Evolutionary conservation across 2,329 filamentous ascomycete genomes (phyloP).

Genomic region (Colletotrichum salicis): DNA sequence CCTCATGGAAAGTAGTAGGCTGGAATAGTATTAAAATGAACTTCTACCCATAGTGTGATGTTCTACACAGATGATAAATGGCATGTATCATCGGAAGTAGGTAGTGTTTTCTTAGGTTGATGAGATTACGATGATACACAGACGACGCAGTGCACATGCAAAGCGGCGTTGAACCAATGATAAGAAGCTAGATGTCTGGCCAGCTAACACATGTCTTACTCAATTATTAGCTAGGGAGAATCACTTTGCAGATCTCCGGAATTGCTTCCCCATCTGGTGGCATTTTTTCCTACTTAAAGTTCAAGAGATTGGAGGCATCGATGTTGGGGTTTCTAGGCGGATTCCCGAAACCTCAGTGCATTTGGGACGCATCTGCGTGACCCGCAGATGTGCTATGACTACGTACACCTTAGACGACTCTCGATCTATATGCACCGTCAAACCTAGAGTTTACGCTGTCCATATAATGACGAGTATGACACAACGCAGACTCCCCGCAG

Average conservation of each 20-base stretch:
- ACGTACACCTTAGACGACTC: neutral
- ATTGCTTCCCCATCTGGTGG: neutral
- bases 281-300: neutral
- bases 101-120: neutral
- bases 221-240: constrained; percentile 10
- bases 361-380: neutral
- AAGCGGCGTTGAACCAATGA: neutral
- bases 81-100: neutral
- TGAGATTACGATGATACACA: neutral
- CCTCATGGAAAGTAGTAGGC: too few relatives aligned
- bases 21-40: too few relatives aligned
- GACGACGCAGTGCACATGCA: constrained; percentile 8
- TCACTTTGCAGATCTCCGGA: neutral
- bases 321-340: neutral
- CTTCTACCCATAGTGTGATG: too few relatives aligned
- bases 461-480: neutral
- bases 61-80: neutral
- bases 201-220: constrained; percentile 24
- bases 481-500: neutral
- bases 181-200: constrained; percentile 6
- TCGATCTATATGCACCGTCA: neutral
- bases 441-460: neutral
- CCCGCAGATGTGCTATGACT: neutral
- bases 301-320: neutral
- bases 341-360: neutral